Evolutionary conservation across 306 rosid genomes (phyloP), one percentile per base, ranked within the genome.

Genomic region (Cucumis cinereus): DNA sequence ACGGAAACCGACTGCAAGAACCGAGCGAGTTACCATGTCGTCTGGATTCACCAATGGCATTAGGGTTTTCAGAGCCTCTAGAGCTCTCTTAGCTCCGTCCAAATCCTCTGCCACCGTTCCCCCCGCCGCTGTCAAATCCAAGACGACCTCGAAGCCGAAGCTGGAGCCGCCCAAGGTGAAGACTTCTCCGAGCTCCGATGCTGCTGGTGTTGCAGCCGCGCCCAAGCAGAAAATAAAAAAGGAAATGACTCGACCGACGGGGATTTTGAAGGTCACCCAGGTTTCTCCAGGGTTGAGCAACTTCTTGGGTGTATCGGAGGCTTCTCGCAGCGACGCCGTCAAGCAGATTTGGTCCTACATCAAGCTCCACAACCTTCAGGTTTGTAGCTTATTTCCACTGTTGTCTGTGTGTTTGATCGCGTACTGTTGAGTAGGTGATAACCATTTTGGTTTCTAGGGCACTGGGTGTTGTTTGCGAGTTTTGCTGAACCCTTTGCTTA

Each of bases 301-400:
- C 78, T 84, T 83, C 55, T 73, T 86, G 54, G 86, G 87, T 52
- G 79, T 47, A 47, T 13, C 81, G 6, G 82, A 86, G 79, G 60
- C 79, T 36, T 81, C 87, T 47, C 85, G 89, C 20, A 61, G 83
- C 30, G 52, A 77, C 8, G 87, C 86, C 52, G 86, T 86, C 73
- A 86, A 81, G 86, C 81, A 79, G 75, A 74, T 86, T 76, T 86
- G 87, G 89, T 80, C 80, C 60, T 77, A 86, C 78, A 75, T 86
- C 82, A 86, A 83, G 84, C 79, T 75, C 63, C 82, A 83, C 52
- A 75, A 79, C 23, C 89, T 81, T 23, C 87, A 86, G 85, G 89
- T 86, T 47, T 4, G 4, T 22, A 45, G 38, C 26, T 19, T 35
- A 19, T 1, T 11, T 14, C 12, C 10, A 64, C 58, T 74, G 70